These are phyloP conservation scores for Pseudomassariella vexata DNA, from an alignment of 2,329 filamentous ascomycete genomes.

Conservation along the genomic window DNA sequence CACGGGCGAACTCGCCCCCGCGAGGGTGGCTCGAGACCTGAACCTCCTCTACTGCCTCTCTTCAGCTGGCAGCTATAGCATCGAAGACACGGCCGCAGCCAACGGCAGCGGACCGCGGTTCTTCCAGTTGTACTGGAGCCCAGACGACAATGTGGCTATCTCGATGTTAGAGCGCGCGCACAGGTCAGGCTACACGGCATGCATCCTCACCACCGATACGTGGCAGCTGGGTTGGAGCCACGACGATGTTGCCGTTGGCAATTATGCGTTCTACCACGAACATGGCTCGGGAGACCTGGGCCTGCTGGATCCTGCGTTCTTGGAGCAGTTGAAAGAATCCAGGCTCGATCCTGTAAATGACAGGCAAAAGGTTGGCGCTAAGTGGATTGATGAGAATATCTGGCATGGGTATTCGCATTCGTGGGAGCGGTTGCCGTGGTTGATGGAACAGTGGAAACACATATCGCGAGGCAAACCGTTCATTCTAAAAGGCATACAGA, in stretches of 20 bases:
- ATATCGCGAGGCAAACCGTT: constrained; percentile 54
- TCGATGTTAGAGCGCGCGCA: constrained; percentile 48
- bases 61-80: constrained; percentile 18
- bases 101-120: constrained; percentile 16
- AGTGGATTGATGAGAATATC: constrained; percentile 57
- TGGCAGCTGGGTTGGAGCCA: constrained; percentile 60
- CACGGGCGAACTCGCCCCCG: constrained; percentile 41
- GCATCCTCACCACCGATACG: constrained; percentile 57
- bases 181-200: constrained; percentile 48
- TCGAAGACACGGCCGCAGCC: constrained; percentile 20
- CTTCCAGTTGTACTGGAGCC: constrained; percentile 23
- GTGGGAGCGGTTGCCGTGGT: constrained; percentile 60
- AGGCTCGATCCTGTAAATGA: constrained; percentile 47
- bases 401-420: constrained; percentile 58
- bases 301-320: constrained; percentile 54
- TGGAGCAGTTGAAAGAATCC: constrained; percentile 40
- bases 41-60: constrained; percentile 18
- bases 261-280: constrained; percentile 59
- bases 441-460: constrained; percentile 53
- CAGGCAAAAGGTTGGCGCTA: constrained; percentile 47
- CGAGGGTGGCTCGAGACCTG: constrained; percentile 13
- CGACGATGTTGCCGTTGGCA: constrained; percentile 48
- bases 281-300: constrained; percentile 50
- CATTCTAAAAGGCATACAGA: constrained; percentile 58
- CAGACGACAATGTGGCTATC: constrained; percentile 27